phyloP scores from a whole-genome alignment of 257 asterid species.

The Fraxinus quadrangulata region DNA sequence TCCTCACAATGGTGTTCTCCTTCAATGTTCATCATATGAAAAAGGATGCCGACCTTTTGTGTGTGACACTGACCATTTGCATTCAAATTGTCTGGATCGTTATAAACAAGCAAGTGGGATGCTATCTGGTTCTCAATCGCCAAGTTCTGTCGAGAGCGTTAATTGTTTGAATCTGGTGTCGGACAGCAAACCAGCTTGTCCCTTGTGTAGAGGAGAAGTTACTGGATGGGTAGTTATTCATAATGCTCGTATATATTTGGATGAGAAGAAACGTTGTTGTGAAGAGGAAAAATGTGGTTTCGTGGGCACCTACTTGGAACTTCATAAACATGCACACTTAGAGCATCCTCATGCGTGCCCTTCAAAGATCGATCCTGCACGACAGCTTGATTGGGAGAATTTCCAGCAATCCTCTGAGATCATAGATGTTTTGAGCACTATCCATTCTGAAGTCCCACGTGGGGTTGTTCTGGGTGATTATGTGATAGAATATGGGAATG shows the following conservation, averaged over 20 bases:
- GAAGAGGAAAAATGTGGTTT: slow-evolving; percentile 71
- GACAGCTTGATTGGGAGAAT: slow-evolving; percentile 86
- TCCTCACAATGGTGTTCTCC: slow-evolving; percentile 85
- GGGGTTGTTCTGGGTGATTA: slow-evolving; percentile 89
- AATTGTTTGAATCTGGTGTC: slow-evolving; percentile 31
- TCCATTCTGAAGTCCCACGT: slow-evolving; percentile 77
- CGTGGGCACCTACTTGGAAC: slow-evolving; percentile 64
- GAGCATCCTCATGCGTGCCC: slow-evolving; percentile 84
- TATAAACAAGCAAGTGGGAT: slow-evolving; percentile 69
- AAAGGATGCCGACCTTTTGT: slow-evolving; percentile 80
- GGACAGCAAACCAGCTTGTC: slow-evolving; percentile 56
- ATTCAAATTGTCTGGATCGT: slow-evolving; percentile 73
- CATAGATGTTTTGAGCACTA: slow-evolving; percentile 77
- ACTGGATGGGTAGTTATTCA: slow-evolving; percentile 68
- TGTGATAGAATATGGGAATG: slow-evolving; percentile 84
- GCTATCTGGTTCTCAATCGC: slow-evolving; percentile 40
- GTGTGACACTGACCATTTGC: slow-evolving; percentile 80
- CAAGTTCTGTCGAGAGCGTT: slow-evolving; percentile 37
- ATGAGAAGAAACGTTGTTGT: slow-evolving; percentile 68
- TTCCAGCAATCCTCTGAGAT: slow-evolving; percentile 87
- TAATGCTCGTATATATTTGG: slow-evolving; percentile 58
- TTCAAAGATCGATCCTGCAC: slow-evolving; percentile 76
- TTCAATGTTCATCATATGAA: slow-evolving; percentile 66
- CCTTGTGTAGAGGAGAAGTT: slow-evolving; percentile 85
- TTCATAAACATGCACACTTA: slow-evolving; percentile 62